Base-by-base conservation (phyloP, 108 stramenopile genomes). In the Pinguiococcus pyrenoidosus region DNA sequence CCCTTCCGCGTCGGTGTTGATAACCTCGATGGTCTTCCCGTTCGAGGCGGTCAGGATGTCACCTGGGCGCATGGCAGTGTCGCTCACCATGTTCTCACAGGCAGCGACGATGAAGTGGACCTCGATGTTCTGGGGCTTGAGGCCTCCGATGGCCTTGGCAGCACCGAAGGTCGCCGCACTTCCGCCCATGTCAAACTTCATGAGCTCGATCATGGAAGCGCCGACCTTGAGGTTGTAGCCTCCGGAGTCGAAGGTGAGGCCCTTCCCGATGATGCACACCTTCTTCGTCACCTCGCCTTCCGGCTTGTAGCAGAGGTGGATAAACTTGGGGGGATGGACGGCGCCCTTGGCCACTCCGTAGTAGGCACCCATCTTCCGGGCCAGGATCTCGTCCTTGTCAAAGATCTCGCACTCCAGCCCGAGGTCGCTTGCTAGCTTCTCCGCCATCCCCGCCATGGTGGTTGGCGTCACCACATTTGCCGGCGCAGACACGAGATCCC, bases 131-230 rank as follows among this genome's bases (percentile, higher is more conserved):
- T 44, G 43, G 13, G 60, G 60, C 35, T 43, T 44, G 23, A 62
- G 51, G 24, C 14, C 40, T 1, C 30, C 60, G 12, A 62, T 36
- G 20, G 46, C 56, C 65, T 71, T 58, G 4, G 92, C 92, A 18
- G 86, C 85, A 3, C 92, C 90, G 12, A 82, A 50, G 13, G 71
- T 72, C 17, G 80, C 82, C 7, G 78, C 90, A 22, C 78, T 64
- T 10, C 97, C 97, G 13, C 97, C 97, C 73, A 93, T 94, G 58
- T 99, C 97, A 49, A 99, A 90, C 67, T 99, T 96, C 97, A 99
- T 99, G 26, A 90, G 58, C 57, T 93, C 94, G 77, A 99, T 99
- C 89, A 88, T 89, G 29, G 68, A 65, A 8, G 55, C 60, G 8
- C 69, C 56, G 2, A 84, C 84, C 72, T 99, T 99, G 69, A 99